phyloP scores from a whole-genome alignment of 306 rosid genomes.

The Vigna radiata region DNA sequence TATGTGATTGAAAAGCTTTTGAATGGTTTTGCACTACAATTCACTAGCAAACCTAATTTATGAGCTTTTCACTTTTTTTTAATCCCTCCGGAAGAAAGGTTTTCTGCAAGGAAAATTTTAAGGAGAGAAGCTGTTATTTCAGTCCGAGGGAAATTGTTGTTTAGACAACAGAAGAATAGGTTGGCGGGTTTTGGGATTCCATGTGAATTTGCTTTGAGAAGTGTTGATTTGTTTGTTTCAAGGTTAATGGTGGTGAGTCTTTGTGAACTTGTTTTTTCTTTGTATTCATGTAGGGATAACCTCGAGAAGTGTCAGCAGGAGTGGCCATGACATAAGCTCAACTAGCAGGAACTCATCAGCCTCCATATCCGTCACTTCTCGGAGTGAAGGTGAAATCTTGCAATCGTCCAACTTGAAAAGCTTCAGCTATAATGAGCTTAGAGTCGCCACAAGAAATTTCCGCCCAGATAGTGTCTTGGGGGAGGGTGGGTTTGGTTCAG shows the following conservation, averaged over 20 bases:
- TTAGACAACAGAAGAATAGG: constrained; percentile 4
- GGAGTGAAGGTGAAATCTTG: constrained; percentile 86
- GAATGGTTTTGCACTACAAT: neutral
- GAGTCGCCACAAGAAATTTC: constrained; percentile 82
- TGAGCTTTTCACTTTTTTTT: neutral
- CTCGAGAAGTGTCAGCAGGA: constrained; percentile 69
- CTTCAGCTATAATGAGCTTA: constrained; percentile 72
- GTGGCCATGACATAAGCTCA: constrained; percentile 57
- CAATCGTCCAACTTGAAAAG: constrained; percentile 73
- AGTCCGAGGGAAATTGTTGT: constrained; percentile 26
- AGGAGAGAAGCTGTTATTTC: neutral
- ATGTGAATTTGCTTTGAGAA: constrained; percentile 29
- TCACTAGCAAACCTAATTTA: neutral
- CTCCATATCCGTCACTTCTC: constrained; percentile 66
- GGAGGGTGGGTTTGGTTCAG: constrained; percentile 98
- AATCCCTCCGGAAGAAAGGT: neutral
- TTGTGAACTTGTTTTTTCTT: constrained; percentile 36
- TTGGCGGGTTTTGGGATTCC: constrained; percentile 17
- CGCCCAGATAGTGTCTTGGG: constrained; percentile 95
- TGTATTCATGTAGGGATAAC: constrained; percentile 63
- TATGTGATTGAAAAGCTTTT: constrained; percentile 4
- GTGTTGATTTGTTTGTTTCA: constrained; percentile 34
- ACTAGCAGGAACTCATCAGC: constrained; percentile 69
- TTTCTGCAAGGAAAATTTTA: constrained; percentile 14
- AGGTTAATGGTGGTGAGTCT: constrained; percentile 35